Evolutionary conservation across 2,329 filamentous ascomycete species (phyloP), one percentile per base, ranked within the genome.

Genomic region (Hansfordia pulvinata): DNA sequence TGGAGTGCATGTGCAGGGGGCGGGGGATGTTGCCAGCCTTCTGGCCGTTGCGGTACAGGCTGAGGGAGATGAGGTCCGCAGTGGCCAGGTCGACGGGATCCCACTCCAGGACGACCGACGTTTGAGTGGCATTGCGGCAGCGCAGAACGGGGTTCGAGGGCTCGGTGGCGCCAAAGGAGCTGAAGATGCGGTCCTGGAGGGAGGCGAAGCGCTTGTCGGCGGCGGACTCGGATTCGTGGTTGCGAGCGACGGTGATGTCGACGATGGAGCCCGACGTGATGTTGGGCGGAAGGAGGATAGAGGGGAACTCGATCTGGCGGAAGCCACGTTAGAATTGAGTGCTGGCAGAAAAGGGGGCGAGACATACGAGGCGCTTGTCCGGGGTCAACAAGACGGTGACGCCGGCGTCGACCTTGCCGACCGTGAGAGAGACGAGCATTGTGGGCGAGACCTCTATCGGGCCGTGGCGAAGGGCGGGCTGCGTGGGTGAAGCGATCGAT

Each of bases 401-500:
- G 57, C 90, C 90, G 46, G 90, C 90, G 58, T 98, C 90, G 58
- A 98, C 90, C 64, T 98, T 98, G 64, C 90, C 90, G 56, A 98
- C 90, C 26, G 88, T 96, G 50, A 98, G 69, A 40, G 90, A 96
- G 58, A 98, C 83, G 48, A 96, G 69, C 90, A 98, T 96, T 26
- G 51, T 67, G 20, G 20, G 8, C 13, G 20, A 22, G 20, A 10
- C 13, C 6, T 6, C 20, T 7, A n/a, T 10, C 10, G 6, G 41
- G 29, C 30, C 29, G 25, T 22, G 17, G 18, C 26, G 20, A 24
- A 22, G 25, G 4, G 25, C 8, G 12, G 18, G 14, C 11, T 19
- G 23, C 3, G 13, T 6, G 10, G n/a, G 17, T 22, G 20, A n/a
- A n/a, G n/a, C n/a, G n/a, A n/a, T n/a, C n/a, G n/a, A n/a, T n/a